A percentile compares a stretch with the other conserved stretches of the same genome.
These are phyloP conservation scores for Stentor roeselii DNA, from an alignment of 73 alveolate genomes.

Conservation along the genomic window DNA sequence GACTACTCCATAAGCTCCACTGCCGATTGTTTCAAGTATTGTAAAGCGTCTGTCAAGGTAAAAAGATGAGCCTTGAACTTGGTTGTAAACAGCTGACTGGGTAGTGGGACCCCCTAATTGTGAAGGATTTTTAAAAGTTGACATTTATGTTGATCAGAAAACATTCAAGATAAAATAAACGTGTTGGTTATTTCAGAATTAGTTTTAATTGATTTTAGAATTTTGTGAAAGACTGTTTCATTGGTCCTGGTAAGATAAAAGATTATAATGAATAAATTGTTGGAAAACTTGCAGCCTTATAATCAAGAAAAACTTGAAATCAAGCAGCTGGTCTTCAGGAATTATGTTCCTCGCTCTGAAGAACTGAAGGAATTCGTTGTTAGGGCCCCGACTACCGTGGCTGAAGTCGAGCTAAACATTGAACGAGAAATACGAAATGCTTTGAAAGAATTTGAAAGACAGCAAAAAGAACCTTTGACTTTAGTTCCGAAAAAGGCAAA, in stretches of 20 bases:
- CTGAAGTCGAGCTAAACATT: background rate
- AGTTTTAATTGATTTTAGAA: too few relatives aligned
- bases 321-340: background rate
- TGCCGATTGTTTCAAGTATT: conserved; percentile 66
- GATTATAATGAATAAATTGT: conserved; percentile 2
- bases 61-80: conserved; percentile 11
- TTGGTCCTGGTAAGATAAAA: too few relatives aligned
- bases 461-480: conserved; percentile 20
- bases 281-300: conserved; percentile 6
- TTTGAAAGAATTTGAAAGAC: background rate
- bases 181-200: too few relatives aligned
- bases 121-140: background rate
- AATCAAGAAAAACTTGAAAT: background rate
- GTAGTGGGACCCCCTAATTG: background rate
- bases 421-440: background rate
- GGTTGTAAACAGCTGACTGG: background rate
- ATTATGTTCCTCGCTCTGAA: background rate
- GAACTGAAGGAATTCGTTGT: background rate
- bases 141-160: background rate
- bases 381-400: conserved; percentile 1
- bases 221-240: too few relatives aligned
- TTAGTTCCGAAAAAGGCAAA: conserved; percentile 3
- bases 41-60: conserved; percentile 44
- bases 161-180: too few relatives aligned
- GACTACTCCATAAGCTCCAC: conserved; percentile 84